Evolutionary conservation across 371 early-diverging fungal genomes (phyloP).

Genomic region (Mucor piriformis): DNA sequence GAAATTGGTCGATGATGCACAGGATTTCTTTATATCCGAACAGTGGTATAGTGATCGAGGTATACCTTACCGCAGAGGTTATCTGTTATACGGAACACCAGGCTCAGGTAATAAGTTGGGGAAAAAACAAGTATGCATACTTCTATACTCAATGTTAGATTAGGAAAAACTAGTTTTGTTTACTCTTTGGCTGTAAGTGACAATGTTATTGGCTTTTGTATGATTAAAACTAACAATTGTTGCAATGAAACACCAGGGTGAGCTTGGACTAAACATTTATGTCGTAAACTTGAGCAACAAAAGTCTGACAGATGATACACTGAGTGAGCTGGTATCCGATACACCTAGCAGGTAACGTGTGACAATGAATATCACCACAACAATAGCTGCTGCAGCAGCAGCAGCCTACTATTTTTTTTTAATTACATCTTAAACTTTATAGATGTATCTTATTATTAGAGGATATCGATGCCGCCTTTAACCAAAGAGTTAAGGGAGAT

Average conservation of each 20-base stretch:
- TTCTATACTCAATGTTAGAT: conserved; percentile 89
- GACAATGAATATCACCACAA: neutral
- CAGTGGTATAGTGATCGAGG: conserved; percentile 90
- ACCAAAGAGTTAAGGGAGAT: conserved; percentile 50
- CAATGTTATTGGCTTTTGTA: too few species aligned
- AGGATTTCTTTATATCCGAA: conserved; percentile 76
- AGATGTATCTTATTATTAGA: conserved; percentile 92
- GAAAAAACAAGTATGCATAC: conserved; percentile 96
- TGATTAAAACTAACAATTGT: neutral
- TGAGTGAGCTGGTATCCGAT: conserved; percentile 84
- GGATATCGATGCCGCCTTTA: conserved; percentile 98
- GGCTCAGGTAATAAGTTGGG: too few species aligned
- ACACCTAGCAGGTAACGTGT: conserved; percentile 67
- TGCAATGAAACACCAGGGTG: conserved; percentile 51
- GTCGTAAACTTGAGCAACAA: conserved; percentile 89
- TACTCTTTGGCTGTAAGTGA: too few species aligned
- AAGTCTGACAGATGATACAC: conserved; percentile 88
- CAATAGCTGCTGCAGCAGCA: too few species aligned
- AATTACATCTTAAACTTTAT: neutral
- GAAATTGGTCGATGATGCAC: conserved; percentile 75
- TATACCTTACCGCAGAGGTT: conserved; percentile 91
- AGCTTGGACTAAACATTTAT: conserved; percentile 92
- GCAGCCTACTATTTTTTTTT: neutral
- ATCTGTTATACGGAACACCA: conserved; percentile 70
- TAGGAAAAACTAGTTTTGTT: too few species aligned